Evolutionary conservation across 108 stramenopile species (phyloP).

Genomic region (Thalassiosira profunda): DNA sequence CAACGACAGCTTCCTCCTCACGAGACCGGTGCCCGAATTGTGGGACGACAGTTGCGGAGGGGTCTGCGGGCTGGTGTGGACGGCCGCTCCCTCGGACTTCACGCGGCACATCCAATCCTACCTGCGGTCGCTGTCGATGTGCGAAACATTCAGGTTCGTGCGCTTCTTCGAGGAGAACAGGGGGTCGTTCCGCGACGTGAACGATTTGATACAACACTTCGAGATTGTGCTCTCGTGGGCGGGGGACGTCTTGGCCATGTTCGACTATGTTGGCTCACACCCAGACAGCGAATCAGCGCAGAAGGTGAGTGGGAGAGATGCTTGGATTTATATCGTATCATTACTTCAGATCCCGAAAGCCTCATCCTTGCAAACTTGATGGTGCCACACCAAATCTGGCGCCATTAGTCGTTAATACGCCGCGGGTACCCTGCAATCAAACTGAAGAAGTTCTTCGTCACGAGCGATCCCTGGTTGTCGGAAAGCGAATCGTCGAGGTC

Average conservation of each 20-base stretch:
- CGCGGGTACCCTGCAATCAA: slow-evolving; percentile 44
- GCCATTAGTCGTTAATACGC: neutral
- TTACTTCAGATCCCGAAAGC: neutral
- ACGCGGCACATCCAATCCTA: slow-evolving; percentile 34
- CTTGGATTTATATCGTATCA: too few relatives aligned
- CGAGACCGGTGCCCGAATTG: slow-evolving; percentile 13
- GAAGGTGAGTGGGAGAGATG: too few relatives aligned
- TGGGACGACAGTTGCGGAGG: slow-evolving; percentile 21
- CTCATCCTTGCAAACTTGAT: neutral
- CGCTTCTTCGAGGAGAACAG: neutral
- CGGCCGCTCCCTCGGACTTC: slow-evolving; percentile 6
- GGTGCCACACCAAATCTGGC: neutral
- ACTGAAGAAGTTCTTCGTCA: slow-evolving; percentile 44
- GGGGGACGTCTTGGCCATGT: slow-evolving; percentile 12
- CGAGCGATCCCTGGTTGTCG: slow-evolving; percentile 33
- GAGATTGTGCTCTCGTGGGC: slow-evolving; percentile 38
- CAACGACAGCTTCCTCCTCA: slow-evolving; percentile 37
- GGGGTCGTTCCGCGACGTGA: slow-evolving; percentile 10
- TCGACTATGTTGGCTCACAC: slow-evolving; percentile 38
- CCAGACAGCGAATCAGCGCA: slow-evolving; percentile 34
- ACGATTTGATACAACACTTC: slow-evolving; percentile 36
- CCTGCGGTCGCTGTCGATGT: slow-evolving; percentile 20
- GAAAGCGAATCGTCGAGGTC: slow-evolving; percentile 1
- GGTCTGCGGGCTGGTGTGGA: slow-evolving; percentile 44
- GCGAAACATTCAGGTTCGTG: slow-evolving; percentile 15